phyloP scores from a whole-genome alignment of 2,329 filamentous ascomycete species.

The Whalleya microplaca region DNA sequence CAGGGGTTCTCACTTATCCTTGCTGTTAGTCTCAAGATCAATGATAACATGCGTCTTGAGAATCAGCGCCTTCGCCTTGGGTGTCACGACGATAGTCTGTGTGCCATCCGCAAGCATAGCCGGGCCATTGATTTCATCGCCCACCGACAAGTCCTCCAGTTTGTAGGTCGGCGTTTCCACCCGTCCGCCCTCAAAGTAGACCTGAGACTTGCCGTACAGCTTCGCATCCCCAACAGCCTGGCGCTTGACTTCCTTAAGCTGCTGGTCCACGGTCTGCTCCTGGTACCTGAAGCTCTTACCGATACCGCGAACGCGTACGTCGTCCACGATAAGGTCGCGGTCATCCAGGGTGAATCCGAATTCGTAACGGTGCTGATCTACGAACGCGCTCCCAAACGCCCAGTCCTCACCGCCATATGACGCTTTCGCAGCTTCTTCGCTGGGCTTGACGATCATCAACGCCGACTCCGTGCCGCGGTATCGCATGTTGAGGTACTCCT shows the following conservation, averaged over 20 bases:
- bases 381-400: slow-evolving; percentile 83
- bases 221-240: slow-evolving; percentile 62
- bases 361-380: slow-evolving; percentile 86
- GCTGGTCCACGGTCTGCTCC: slow-evolving; percentile 82
- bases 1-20: slow-evolving; percentile 42
- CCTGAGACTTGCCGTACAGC: slow-evolving; percentile 66
- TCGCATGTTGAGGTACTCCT: slow-evolving; percentile 93
- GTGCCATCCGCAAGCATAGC: slow-evolving; percentile 86
- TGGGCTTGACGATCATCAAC: slow-evolving; percentile 83
- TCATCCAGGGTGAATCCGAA: slow-evolving; percentile 88
- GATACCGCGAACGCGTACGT: slow-evolving; percentile 85
- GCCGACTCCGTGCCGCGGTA: slow-evolving; percentile 91
- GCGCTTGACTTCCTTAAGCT: slow-evolving; percentile 71
- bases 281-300: slow-evolving; percentile 83
- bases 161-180: slow-evolving; percentile 81
- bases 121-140: slow-evolving; percentile 75
- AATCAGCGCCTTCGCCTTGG: slow-evolving; percentile 74
- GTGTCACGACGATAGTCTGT: slow-evolving; percentile 90
- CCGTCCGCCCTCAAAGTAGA: slow-evolving; percentile 85
- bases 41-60: slow-evolving; percentile 89
- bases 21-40: slow-evolving; percentile 68
- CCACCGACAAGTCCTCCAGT: slow-evolving; percentile 72
- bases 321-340: slow-evolving; percentile 86
- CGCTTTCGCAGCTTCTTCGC: slow-evolving; percentile 60
- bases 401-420: slow-evolving; percentile 69